phyloP scores from a whole-genome alignment of 305 asterid genomes.

The Fraxinus xanthoxyloides region DNA sequence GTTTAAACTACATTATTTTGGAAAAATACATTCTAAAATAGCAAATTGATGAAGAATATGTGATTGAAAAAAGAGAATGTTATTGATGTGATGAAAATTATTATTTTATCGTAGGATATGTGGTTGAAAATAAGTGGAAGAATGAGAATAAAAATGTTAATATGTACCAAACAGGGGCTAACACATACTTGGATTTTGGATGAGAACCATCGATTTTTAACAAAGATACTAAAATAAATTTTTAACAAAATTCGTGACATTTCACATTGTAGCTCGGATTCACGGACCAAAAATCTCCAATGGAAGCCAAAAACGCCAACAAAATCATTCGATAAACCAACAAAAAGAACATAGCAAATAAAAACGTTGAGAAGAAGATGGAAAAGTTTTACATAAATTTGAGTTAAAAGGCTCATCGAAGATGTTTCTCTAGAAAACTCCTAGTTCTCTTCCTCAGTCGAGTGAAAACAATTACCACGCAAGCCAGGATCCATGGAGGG shows the following conservation, averaged over 20 bases:
- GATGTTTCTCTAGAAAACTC: conserved; percentile 48
- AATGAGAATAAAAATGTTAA: too few relatives aligned
- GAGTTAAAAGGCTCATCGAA: conserved; percentile 21
- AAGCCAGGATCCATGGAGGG: conserved; percentile 93
- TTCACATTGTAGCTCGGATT: neutral
- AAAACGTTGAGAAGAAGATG: neutral
- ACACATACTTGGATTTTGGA: neutral
- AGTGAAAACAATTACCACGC: conserved; percentile 80
- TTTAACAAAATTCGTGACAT: neutral
- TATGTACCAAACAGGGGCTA: too few relatives aligned
- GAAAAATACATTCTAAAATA: too few relatives aligned
- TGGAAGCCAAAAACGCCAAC: conserved; percentile 7
- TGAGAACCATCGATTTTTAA: neutral
- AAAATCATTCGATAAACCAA: conserved; percentile 10
- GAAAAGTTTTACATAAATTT: conserved; percentile 2
- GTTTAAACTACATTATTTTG: too few relatives aligned
- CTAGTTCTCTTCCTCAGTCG: conserved; percentile 91
- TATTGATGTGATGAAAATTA: too few relatives aligned
- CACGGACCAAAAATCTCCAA: conserved; percentile 6
- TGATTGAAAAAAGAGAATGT: too few relatives aligned
- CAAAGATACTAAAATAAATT: too few relatives aligned
- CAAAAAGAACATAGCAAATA: conserved; percentile 7
- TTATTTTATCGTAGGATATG: too few relatives aligned
- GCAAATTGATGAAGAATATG: too few relatives aligned
- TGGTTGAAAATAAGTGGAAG: too few relatives aligned